Evolutionary conservation across 768 basidiomycete species (phyloP), one percentile per base, ranked within the genome.

Genomic region (Cantharellus anzutake): DNA sequence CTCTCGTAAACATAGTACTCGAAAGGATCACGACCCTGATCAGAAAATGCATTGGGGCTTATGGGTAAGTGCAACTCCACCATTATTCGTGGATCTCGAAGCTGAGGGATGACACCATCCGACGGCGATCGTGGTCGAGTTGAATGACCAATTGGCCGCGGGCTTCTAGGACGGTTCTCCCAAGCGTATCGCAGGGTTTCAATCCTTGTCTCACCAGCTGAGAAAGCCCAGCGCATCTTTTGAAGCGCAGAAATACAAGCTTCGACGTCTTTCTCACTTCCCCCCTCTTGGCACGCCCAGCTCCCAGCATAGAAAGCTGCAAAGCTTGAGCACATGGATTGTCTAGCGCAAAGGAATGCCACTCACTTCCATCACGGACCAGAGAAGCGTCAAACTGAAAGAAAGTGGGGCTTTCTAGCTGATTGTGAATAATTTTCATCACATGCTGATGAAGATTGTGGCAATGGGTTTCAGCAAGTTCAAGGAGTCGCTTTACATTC

Each of bases 381-480:
- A 93, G 75, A 20, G 84, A 83, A 1, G 89, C 80, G 67, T 97
- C 92, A 75, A 84, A 93, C 65, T 76, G 76, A 67, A 96, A 90
- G 64, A 94, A 78, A 7, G 74, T 74, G 29, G 69, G 79, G 35
- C 52, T 55, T 72, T 64, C 81, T 69, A 73, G 71, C 63, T 68
- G 78, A 61, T 60, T 76, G 71, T 64, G 78, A 69, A 69, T 77
- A 74, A 69, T 71, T 70, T 71, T 41, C 72, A 78, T 60, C 70
- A 77, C 69, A 68, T 74, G 66, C 65, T 71, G 65, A 65, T 77
- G 70, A 69, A 81, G 66, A 60, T 70, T 66, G 61, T 71, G 70
- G 65, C 77, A 77, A 56, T 75, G 74, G 16, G 69, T 59, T 64
- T 72, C 69, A 2, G 78, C 73, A 48, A 76, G 73, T 34, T 71